A percentile compares a stretch with the other conserved stretches of the same genome.
Evolutionary conservation across 73 alveolate species (phyloP).

Genomic region (Paramecium sexaurelia): DNA sequence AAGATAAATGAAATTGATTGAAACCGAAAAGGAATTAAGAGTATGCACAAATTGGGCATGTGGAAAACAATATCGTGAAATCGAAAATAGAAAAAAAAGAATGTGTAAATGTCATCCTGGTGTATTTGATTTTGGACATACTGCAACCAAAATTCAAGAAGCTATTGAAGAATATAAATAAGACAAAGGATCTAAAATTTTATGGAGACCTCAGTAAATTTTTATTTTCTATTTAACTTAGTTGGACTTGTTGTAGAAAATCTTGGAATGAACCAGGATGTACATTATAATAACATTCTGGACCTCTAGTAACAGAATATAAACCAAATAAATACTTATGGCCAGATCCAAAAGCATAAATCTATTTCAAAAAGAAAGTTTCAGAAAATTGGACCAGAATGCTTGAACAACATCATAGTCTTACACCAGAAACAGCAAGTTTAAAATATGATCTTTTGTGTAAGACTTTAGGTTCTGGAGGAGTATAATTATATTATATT

Average conservation of each 20-base stretch:
- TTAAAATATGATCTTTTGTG: slow-evolving; percentile 26
- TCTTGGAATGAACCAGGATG: slow-evolving; percentile 97
- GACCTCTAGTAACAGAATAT: slow-evolving; percentile 82
- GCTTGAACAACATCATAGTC: slow-evolving; percentile 4
- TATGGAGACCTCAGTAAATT: slow-evolving; percentile 91
- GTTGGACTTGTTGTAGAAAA: slow-evolving; percentile 98
- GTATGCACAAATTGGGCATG: slow-evolving; percentile 95
- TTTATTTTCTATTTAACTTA: slow-evolving; percentile 83
- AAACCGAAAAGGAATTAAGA: slow-evolving; percentile 83
- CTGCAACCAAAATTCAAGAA: slow-evolving; percentile 81
- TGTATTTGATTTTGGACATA: slow-evolving; percentile 97
- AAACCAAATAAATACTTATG: slow-evolving; percentile 82
- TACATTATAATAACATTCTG: slow-evolving; percentile 86
- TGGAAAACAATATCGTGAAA: slow-evolving; percentile 81
- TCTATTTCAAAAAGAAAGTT: slow-evolving; percentile 83
- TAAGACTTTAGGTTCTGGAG: slow-evolving; percentile 57
- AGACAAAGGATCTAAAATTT: slow-evolving; percentile 73
- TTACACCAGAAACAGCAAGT: slow-evolving; percentile 59
- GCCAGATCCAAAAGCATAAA: slow-evolving; percentile 94
- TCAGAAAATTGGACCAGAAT: slow-evolving; percentile 85
- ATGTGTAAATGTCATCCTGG: slow-evolving; percentile 98
- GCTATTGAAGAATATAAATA: slow-evolving; percentile 78
- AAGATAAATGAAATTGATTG: slow-evolving; percentile 70
- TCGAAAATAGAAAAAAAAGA: slow-evolving; percentile 70
- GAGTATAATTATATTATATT: neutral